Evolutionary conservation across 345 rosid species (phyloP).

Genomic region (Lepidium didymum): DNA sequence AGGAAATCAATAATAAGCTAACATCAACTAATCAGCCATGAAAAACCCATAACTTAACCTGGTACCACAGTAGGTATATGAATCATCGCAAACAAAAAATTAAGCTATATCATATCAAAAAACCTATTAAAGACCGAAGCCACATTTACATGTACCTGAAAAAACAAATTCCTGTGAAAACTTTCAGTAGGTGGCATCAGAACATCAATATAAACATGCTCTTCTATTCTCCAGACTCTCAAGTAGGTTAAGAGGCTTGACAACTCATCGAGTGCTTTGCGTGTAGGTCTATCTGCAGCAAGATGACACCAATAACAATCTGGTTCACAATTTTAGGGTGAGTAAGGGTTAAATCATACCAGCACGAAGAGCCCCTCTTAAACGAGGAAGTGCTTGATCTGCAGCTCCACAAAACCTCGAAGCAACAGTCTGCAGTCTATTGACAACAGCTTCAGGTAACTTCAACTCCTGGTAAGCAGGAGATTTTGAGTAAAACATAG

Average conservation of each 20-base stretch:
- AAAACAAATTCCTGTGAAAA: slow-evolving; percentile 74
- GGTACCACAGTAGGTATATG: not conserved
- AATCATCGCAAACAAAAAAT: not conserved
- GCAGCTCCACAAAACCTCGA: slow-evolving; percentile 90
- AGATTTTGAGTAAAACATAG: slow-evolving; percentile 8
- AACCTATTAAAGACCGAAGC: not conserved
- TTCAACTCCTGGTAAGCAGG: slow-evolving; percentile 67
- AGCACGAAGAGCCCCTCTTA: slow-evolving; percentile 88
- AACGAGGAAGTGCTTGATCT: slow-evolving; percentile 87
- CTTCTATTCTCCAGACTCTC: slow-evolving; percentile 80
- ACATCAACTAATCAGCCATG: not conserved
- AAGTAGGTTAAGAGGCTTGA: slow-evolving; percentile 65
- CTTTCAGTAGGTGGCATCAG: slow-evolving; percentile 87
- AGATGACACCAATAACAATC: not conserved
- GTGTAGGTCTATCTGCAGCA: slow-evolving; percentile 62
- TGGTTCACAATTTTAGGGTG: not conserved
- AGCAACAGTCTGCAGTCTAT: slow-evolving; percentile 88
- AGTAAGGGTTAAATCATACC: slow-evolving; percentile 36
- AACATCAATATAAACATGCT: slow-evolving; percentile 65
- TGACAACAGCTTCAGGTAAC: slow-evolving; percentile 82
- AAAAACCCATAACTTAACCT: not conserved
- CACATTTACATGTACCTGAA: slow-evolving; percentile 50
- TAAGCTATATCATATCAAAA: not conserved
- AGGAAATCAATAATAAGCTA: not conserved
- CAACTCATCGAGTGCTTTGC: slow-evolving; percentile 89